Conservation (phyloP, 2,329 filamentous ascomycete genomes). For the Exserohilum rostratum region DNA sequence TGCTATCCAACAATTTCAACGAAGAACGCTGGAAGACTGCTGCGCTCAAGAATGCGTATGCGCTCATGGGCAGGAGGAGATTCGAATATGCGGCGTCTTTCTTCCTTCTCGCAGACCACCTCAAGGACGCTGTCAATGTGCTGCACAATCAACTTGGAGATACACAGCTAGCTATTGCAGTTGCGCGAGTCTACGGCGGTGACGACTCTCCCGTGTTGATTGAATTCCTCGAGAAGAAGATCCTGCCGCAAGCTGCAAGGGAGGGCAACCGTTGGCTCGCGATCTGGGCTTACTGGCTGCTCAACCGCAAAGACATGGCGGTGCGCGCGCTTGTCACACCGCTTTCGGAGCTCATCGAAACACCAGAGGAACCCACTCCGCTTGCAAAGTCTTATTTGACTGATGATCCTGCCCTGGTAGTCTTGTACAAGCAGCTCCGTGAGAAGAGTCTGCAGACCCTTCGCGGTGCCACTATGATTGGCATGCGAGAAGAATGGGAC, state of each 20-base stretch:
- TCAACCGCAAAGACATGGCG: conserved; percentile 80
- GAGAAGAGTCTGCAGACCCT: conserved; percentile 82
- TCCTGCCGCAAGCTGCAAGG: conserved; percentile 76
- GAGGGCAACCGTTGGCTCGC: conserved; percentile 92
- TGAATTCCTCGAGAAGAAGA: conserved; percentile 76
- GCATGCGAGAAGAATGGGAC: conserved; percentile 80
- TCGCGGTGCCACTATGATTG: conserved; percentile 81
- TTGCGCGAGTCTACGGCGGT: conserved; percentile 86
- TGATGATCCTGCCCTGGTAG: conserved; percentile 86
- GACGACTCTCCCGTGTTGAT: conserved; percentile 77
- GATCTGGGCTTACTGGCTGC: conserved; percentile 94
- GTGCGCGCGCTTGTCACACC: conserved; percentile 84
- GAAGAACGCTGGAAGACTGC: conserved; percentile 86
- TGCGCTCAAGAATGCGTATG: conserved; percentile 95
- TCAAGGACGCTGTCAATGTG: conserved; percentile 84
- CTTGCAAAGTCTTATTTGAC: conserved; percentile 81
- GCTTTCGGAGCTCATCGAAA: conserved; percentile 74
- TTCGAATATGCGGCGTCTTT: conserved; percentile 97
- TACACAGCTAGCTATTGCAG: conserved; percentile 84
- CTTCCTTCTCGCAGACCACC: conserved; percentile 85
- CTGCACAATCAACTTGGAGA: conserved; percentile 88
- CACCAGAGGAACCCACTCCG: conserved; percentile 70
- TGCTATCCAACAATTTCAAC: conserved; percentile 89
- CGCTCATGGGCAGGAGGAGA: conserved; percentile 84
- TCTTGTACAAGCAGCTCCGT: conserved; percentile 85